A percentile compares a stretch with the other conserved stretches of the same genome.
Evolutionary conservation across 2,329 filamentous ascomycete species (phyloP).

Genomic region (Sporothrix sp.): DNA sequence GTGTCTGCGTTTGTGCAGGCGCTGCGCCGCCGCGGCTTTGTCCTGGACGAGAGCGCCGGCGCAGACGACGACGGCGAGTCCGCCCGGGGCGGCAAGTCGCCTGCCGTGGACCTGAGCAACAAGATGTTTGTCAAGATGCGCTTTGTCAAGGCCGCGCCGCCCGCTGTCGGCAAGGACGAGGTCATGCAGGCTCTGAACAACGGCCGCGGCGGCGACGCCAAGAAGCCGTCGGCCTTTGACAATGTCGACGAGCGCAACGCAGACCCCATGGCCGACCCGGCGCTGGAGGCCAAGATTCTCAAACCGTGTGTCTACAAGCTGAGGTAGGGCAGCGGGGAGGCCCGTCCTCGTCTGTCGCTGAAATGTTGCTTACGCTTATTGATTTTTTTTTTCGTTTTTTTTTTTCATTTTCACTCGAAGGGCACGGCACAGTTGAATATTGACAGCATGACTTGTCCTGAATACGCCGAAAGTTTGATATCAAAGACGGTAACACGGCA

Average conservation of each 20-base stretch:
- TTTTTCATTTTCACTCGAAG: no score
- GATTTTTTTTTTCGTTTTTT: no score
- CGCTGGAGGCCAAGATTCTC: slow-evolving; percentile 56
- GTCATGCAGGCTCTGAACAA: slow-evolving; percentile 20
- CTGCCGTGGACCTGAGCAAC: slow-evolving; percentile 70
- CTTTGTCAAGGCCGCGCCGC: slow-evolving; percentile 74
- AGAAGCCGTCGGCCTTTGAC: slow-evolving; percentile 46
- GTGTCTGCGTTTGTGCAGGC: slow-evolving; percentile 81
- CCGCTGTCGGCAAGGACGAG: slow-evolving; percentile 65
- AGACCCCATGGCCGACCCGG: slow-evolving; percentile 43
- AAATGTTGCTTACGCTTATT: no score
- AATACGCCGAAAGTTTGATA: no score
- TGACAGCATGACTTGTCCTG: no score
- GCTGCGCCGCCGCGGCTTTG: slow-evolving; percentile 69
- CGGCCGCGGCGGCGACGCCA: slow-evolving; percentile 19
- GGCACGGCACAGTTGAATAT: no score
- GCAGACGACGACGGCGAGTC: slow-evolving; percentile 34
- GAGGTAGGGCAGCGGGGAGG: slow-evolving; percentile 40
- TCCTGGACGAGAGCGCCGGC: slow-evolving; percentile 45
- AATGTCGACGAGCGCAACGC: slow-evolving; percentile 48
- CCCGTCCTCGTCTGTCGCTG: no score
- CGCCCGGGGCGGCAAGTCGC: slow-evolving; percentile 27
- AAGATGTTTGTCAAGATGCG: slow-evolving; percentile 99
- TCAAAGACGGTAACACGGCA: no score
- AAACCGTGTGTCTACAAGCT: slow-evolving; percentile 97